Evolutionary conservation across 2,329 filamentous ascomycete genomes (phyloP), one percentile per base, ranked within the genome.

Genomic region (Rhytidhysteron rufulum): DNA sequence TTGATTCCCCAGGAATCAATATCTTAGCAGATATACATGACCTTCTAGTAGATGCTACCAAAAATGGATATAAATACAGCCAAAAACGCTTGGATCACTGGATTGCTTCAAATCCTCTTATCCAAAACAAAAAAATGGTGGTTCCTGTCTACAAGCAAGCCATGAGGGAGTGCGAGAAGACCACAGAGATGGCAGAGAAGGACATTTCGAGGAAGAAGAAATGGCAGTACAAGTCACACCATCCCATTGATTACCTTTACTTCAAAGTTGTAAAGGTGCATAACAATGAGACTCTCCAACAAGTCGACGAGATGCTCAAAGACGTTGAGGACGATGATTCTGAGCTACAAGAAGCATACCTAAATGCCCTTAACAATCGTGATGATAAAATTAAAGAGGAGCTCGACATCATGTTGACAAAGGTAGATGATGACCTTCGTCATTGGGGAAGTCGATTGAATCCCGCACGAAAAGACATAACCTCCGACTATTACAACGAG

Each of bases 241-340:
- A 85, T 41, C 77, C 86, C 3, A 70, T 85, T 4, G 84, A 88
- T 53, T 70, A 73, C 27, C 65, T 88, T 6, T 81, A 77, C 46
- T 83, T 80, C 15, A 46, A 60, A 0, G 66, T 81, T 2, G 74
- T 79, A 0, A 58, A 71, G 10, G 59, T 40, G 2, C 65, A 65
- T 17, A 59, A 69, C n/a, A 43, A 55, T 1, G 50, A 57, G 13
- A 63, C 63, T 0, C 44, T 63, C 7, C 34, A 40, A 0, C 37
- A 44, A 2, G 54, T 72, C 9, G 39, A 57, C 3, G 34, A 54
- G 0, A 32, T 27, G 4, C 41, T 70, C 5, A 39, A 58, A 0
- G 47, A 55, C 2, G 45, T 39, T 3, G 57, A 48, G 19, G 53
- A 60, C 11, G 45, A 49, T 4, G 49, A 61, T 18, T 37, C 30